Conservation (phyloP, 148 eudicot genomes). For the Polygonum maritimum region DNA sequence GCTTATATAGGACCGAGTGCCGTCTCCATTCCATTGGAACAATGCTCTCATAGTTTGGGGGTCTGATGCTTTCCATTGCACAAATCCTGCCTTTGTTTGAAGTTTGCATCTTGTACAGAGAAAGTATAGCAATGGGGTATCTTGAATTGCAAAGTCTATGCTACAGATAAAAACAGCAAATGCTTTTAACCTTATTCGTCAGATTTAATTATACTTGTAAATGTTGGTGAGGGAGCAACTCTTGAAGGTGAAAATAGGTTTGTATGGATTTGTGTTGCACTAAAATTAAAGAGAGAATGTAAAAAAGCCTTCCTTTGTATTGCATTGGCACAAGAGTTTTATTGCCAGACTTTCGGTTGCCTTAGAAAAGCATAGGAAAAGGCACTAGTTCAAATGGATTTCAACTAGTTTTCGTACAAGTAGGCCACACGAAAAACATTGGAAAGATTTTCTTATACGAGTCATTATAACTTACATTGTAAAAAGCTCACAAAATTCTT, state of each 20-base stretch:
- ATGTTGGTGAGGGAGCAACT: not conserved
- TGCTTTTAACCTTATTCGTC: not conserved
- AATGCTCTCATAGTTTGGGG: not conserved
- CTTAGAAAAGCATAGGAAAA: not conserved
- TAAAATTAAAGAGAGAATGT: not conserved
- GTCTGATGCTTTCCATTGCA: not conserved
- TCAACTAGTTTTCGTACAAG: too few relatives aligned
- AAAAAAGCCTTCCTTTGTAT: not conserved
- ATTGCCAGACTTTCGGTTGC: not conserved
- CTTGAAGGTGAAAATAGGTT: not conserved
- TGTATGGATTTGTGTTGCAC: not conserved
- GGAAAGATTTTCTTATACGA: too few relatives aligned
- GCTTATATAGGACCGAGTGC: not conserved
- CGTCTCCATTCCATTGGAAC: not conserved
- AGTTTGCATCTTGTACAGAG: not conserved
- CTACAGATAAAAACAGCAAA: not conserved
- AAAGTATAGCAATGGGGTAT: not conserved
- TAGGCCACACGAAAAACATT: too few relatives aligned
- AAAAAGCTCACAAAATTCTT: too few relatives aligned
- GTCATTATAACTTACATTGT: too few relatives aligned
- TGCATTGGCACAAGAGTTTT: not conserved
- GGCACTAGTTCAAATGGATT: not conserved
- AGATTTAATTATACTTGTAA: not conserved
- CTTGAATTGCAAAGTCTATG: not conserved
- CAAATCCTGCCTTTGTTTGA: not conserved